Percentiles rank a stretch among this genome's conserved stretches.
These are phyloP conservation scores for Lecanicillium sp. DNA, from an alignment of 2,329 filamentous ascomycete species.

Conservation along the genomic window DNA sequence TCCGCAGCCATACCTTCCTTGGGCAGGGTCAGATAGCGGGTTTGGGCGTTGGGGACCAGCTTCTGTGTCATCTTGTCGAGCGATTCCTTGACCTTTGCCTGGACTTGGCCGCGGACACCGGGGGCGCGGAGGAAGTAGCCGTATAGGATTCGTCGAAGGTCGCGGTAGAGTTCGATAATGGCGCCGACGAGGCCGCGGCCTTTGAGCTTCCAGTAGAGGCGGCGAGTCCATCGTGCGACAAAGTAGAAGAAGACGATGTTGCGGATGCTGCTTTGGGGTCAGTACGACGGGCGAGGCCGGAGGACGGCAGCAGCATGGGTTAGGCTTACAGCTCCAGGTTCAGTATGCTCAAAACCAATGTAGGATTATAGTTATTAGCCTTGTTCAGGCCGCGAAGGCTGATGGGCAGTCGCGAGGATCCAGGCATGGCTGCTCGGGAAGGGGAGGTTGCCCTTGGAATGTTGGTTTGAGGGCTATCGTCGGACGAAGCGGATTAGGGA, in stretches of 20 bases:
- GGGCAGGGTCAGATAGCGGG: constrained; percentile 67
- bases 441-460: too few relatives aligned
- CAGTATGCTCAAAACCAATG: constrained; percentile 48
- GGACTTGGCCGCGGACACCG: constrained; percentile 77
- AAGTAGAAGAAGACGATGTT: constrained; percentile 89
- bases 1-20: constrained; percentile 78
- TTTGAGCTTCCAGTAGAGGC: constrained; percentile 73
- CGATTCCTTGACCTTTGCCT: constrained; percentile 73
- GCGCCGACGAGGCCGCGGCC: constrained; percentile 83
- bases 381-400: constrained; percentile 60
- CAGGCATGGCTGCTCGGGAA: constrained; percentile 57
- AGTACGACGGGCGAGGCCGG: too few relatives aligned
- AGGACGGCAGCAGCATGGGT: constrained; percentile 6
- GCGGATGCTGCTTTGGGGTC: constrained; percentile 56
- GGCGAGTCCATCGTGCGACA: constrained; percentile 72
- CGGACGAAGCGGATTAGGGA: too few relatives aligned
- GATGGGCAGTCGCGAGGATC: constrained; percentile 61
- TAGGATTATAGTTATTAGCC: constrained; percentile 48
- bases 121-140: constrained; percentile 79
- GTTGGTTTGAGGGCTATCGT: too few relatives aligned
- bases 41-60: constrained; percentile 66
- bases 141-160: constrained; percentile 66
- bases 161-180: constrained; percentile 62
- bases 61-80: constrained; percentile 75
- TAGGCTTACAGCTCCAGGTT: constrained; percentile 62